phyloP scores from a whole-genome alignment of 116 monocot species.

The Trichopus zeylanicus region DNA sequence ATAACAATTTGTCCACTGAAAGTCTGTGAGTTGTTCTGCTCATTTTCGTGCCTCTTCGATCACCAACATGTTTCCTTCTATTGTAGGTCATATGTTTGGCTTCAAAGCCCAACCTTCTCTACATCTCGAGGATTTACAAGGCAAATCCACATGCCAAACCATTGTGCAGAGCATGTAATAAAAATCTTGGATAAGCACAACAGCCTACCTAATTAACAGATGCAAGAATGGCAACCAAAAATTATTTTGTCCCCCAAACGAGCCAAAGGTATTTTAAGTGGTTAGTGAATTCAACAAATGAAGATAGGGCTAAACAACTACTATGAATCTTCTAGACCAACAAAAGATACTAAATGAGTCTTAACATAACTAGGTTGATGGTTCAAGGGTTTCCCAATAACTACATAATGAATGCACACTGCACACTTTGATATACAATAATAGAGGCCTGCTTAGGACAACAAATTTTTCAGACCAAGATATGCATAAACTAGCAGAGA shows the following conservation, averaged over 20 bases:
- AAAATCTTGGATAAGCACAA: background rate
- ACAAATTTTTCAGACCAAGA: background rate
- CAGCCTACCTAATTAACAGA: too few relatives aligned
- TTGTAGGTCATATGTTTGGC: too few relatives aligned
- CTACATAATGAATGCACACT: slow-evolving; percentile 86
- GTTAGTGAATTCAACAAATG: background rate
- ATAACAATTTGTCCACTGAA: too few relatives aligned
- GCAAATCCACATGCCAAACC: too few relatives aligned
- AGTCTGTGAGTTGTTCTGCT: too few relatives aligned
- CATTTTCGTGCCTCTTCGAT: too few relatives aligned
- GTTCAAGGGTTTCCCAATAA: slow-evolving; percentile 84
- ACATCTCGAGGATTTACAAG: too few relatives aligned
- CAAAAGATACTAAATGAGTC: background rate
- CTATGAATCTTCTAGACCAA: background rate
- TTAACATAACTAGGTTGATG: slow-evolving; percentile 80
- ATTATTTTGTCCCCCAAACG: background rate
- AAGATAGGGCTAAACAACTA: too few relatives aligned
- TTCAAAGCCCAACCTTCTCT: too few relatives aligned
- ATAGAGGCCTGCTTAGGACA: slow-evolving; percentile 61
- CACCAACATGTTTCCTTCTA: too few relatives aligned
- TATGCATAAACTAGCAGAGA: background rate
- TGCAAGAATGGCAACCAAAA: too few relatives aligned
- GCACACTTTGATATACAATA: slow-evolving; percentile 93
- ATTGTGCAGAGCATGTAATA: too few relatives aligned
- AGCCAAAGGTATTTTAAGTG: background rate